Conservation (phyloP, 2,329 filamentous ascomycete species). For the Capronia americana region DNA sequence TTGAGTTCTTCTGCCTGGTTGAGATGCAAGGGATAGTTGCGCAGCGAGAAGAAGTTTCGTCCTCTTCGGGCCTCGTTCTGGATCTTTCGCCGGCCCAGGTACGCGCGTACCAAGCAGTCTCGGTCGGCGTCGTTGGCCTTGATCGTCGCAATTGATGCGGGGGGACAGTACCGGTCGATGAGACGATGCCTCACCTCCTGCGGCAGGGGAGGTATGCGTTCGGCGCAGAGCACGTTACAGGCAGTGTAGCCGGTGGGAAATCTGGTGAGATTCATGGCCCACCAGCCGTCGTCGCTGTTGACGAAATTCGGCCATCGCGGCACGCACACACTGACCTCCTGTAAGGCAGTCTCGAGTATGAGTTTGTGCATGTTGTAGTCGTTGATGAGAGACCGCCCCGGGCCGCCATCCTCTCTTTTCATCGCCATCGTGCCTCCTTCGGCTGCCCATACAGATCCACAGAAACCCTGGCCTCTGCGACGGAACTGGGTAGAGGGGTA, state of each 20-base stretch:
- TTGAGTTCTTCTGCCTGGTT: slow-evolving; percentile 58
- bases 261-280: slow-evolving; percentile 18
- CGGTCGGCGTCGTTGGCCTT: slow-evolving; percentile 45
- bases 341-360: slow-evolving; percentile 31
- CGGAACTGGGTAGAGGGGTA: slow-evolving; percentile 28
- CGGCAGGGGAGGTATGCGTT: slow-evolving; percentile 47
- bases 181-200: slow-evolving; percentile 41
- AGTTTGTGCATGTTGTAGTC: slow-evolving; percentile 45
- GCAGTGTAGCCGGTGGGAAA: slow-evolving; percentile 21
- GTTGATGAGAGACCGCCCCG: slow-evolving; percentile 40
- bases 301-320: slow-evolving; percentile 28
- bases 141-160: slow-evolving; percentile 38
- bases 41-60: slow-evolving; percentile 48
- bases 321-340: slow-evolving; percentile 18
- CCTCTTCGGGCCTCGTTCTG: slow-evolving; percentile 23
- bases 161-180: slow-evolving; percentile 46
- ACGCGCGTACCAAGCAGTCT: slow-evolving; percentile 59
- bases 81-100: slow-evolving; percentile 51
- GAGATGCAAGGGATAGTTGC: slow-evolving; percentile 58
- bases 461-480: slow-evolving; percentile 44
- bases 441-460: slow-evolving; percentile 45
- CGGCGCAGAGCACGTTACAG: slow-evolving; percentile 44
- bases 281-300: slow-evolving; percentile 23
- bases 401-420: slow-evolving; percentile 47
- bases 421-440: slow-evolving; percentile 34